phyloP scores from a whole-genome alignment of 1,284 basidiomycete genomes.

The Somion occarium region DNA sequence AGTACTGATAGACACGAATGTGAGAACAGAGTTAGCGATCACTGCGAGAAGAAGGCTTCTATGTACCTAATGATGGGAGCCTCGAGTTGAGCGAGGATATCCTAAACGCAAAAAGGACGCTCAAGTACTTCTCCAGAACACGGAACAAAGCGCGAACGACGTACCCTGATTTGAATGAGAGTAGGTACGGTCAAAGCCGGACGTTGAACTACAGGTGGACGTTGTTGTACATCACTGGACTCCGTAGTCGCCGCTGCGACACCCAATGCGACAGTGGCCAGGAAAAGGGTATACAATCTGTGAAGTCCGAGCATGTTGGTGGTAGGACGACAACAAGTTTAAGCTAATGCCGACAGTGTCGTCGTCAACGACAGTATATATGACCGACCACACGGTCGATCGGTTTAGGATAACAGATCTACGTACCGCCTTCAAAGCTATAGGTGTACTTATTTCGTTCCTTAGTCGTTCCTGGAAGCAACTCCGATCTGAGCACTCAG shows the following conservation, averaged over 20 bases:
- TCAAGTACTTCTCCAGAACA: not conserved
- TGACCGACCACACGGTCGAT: not conserved
- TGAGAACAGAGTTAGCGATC: too few species aligned
- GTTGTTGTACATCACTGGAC: not conserved
- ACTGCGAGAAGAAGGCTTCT: too few species aligned
- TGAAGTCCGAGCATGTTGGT: constrained; percentile 5
- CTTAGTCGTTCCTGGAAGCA: too few species aligned
- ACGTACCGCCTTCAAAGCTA: too few species aligned
- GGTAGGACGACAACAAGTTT: not conserved
- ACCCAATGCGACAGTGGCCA: not conserved
- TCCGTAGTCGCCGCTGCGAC: not conserved
- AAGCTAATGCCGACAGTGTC: too few species aligned
- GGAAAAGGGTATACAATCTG: not conserved
- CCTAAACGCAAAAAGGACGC: constrained; percentile 4
- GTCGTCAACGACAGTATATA: not conserved
- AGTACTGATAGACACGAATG: constrained; percentile 5
- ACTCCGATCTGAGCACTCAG: too few species aligned
- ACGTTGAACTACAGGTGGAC: not conserved
- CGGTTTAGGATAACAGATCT: too few species aligned
- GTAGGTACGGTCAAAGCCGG: constrained; percentile 13
- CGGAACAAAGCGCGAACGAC: constrained; percentile 1
- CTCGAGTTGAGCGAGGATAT: constrained; percentile 17
- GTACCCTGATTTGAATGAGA: constrained; percentile 15
- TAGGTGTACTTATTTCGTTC: too few species aligned
- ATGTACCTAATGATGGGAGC: constrained; percentile 16